Evolutionary conservation across 2,329 filamentous ascomycete genomes (phyloP).

Genomic region (Amylocarpus encephaloides): DNA sequence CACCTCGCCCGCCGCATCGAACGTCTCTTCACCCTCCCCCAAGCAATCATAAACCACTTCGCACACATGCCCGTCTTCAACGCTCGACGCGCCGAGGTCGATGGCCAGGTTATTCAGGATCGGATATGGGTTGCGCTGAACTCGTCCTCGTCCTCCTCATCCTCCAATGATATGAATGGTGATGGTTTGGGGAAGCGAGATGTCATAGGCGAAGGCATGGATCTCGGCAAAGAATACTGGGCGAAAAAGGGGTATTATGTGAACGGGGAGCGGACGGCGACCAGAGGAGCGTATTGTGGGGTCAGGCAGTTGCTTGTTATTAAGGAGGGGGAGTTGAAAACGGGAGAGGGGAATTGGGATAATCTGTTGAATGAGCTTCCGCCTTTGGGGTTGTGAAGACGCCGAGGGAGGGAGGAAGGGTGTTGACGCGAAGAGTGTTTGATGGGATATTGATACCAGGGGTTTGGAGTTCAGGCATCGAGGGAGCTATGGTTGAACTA

Average conservation of each 20-base stretch:
- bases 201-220: constrained; percentile 16
- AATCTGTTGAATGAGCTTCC: constrained; percentile 26
- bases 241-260: constrained; percentile 33
- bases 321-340: constrained; percentile 20
- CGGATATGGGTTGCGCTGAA: constrained; percentile 40
- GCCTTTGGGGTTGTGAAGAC: constrained; percentile 11
- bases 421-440: too few relatives aligned
- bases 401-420: neutral
- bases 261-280: constrained; percentile 39
- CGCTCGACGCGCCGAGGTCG: constrained; percentile 51
- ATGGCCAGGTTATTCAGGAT: constrained; percentile 49
- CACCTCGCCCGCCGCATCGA: constrained; percentile 58
- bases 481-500: too few relatives aligned
- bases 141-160: neutral
- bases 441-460: too few relatives aligned
- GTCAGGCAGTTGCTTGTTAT: constrained; percentile 46
- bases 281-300: constrained; percentile 50
- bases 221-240: constrained; percentile 23
- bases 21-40: constrained; percentile 52
- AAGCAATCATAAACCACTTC: constrained; percentile 50
- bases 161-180: constrained; percentile 1
- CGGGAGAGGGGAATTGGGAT: constrained; percentile 32
- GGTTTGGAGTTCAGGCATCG: too few relatives aligned
- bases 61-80: constrained; percentile 54
- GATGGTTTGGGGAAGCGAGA: constrained; percentile 22